Evolutionary conservation across 106 monocot genomes (phyloP), one percentile per base, ranked within the genome.

Genomic region (Dendrobium nobile): DNA sequence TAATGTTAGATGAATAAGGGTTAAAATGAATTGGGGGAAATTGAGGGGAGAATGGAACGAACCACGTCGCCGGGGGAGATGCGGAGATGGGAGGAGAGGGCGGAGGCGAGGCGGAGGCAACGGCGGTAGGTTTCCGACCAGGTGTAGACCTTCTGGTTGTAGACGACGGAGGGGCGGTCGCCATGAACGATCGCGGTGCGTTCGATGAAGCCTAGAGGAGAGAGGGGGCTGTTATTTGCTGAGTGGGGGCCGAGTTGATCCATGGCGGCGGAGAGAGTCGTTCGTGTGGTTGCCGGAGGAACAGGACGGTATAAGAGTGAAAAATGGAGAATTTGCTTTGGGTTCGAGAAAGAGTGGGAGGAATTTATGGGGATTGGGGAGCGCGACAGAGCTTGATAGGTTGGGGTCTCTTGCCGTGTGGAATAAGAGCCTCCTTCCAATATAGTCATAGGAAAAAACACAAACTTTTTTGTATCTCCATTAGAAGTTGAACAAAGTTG

Each of bases 41-140:
- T 22, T 15, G 26, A 40, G 11, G 17, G 15, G 18, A 0, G 0
- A 48, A 48, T 9, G 10, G 26, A 43, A 47, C 76, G 47, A 18
- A 76, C 76, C 41, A 76, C 76, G 17, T 48, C 47, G 9, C 20
- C 45, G 48, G 48, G 37, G 18, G 78, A 78, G 27, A 78, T 59
- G 56, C 41, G 58, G 59, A 78, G 78, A 22, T 18, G 41, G 78
- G 37, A 56, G 18, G 28, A 61, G 54, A 78, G 54, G 3, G 78
- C 78, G 44, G 89, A 92, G 77, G 91, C 91, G 78, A 92, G 91
- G 56, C 91, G 91, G 74, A 92, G 89, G 83, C 89, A 92, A 44
- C 92, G 87, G 41, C 20, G 77, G 70, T 76, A 78, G 44, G 92
- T 92, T 67, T 92, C 80, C 7, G 89, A 82, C 92, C 92, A 92